Base-by-base conservation (phyloP, 495 filamentous ascomycete species). In the Aspergillus diversus region DNA sequence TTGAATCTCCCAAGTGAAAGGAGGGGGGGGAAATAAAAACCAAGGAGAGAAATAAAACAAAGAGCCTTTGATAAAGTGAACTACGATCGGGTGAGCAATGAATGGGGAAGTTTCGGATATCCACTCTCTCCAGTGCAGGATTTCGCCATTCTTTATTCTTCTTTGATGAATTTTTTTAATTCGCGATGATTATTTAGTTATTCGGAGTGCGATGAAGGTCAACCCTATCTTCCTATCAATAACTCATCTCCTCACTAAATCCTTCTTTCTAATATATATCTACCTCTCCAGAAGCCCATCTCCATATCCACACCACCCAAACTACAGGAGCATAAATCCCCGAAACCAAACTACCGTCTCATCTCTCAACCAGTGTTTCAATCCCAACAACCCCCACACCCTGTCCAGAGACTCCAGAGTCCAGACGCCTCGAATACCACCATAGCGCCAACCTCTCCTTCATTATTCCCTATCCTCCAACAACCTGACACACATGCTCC, bases 291-390 rank as follows among this genome's bases (percentile, higher is more conserved):
- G 42, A 37, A 33, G 33, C 43, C 17, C 21, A 27, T 15, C 39
- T 6, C 39, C 11, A 43, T 11, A 15, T 43, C 39, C 11, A 43
- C n/a, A 12, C 8, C 39, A 43, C 11, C 4, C 8, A 15, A 43
- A 12, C 39, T 15, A 27, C 39, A 43, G 39, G n/a, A 43, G 21
- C 21, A 27, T 27, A 27, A 43, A 43, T 43, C 39, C 39, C 39
- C 39, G 39, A 43, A 52, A 54, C 47, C 21, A 17, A 35, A 43
- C 63, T 63, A 59, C 57, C 39, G 56, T 63, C 65, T 57, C 54
- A 53, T 46, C 50, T 61, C 66, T 49, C 56, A 55, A 60, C 69
- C 66, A 71, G 69, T 64, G 69, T 71, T 68, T 71, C 66, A 69
- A 63, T 54, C 42, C 16, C 4, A 12, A 33, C 4, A 12, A 33